Base-by-base conservation (phyloP, 2,329 filamentous ascomycete genomes). In the Colletotrichum tanaceti region DNA sequence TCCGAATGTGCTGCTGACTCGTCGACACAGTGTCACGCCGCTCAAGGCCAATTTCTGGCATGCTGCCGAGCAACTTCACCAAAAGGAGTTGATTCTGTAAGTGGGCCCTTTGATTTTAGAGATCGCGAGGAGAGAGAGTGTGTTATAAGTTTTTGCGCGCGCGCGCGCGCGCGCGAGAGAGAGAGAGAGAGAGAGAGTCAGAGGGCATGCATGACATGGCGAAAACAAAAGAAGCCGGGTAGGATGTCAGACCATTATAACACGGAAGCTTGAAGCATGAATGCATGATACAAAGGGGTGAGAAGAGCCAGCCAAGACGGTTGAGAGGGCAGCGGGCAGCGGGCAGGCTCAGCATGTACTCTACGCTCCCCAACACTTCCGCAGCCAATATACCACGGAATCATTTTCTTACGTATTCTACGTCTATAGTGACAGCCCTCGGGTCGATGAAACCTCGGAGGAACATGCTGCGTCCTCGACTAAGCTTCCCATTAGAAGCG, bases 31-130 rank as follows among this genome's bases (percentile, higher is more conserved):
- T 79, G 89, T 99, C 65, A 98, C 96, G 4, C 93, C 95, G 16
- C 80, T 98, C 73, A 93, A 92, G 79, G 94, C 95, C 49, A 98
- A 97, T 79, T 99, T 98, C 79, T 94, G 92, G 87, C 93, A 95
- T 78, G 86, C 87, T 13, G 80, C 84, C 46, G 83, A 87, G 70
- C 85, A 89, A 69, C 84, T 89, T 73, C 83, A 89, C 71, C 85
- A 89, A 75, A 85, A 86, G 73, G 93, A 97, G 84, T 85, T 97
- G 77, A 90, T 91, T 84, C 82, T 97, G 89, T 97, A 88, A 94
- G 92, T 93, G 71, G 74, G 76, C 74, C 72, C 75, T 76, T 35
- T 76, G 74, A 73, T 52, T 20, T 46, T 20, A 20, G 46, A 53
- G 57, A 67, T 11, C 4, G 32, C 44, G n/a, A 20, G 16, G 39